Evolutionary conservation across 1,284 basidiomycete species (phyloP).

Genomic region (Leccinum subfulvum): DNA sequence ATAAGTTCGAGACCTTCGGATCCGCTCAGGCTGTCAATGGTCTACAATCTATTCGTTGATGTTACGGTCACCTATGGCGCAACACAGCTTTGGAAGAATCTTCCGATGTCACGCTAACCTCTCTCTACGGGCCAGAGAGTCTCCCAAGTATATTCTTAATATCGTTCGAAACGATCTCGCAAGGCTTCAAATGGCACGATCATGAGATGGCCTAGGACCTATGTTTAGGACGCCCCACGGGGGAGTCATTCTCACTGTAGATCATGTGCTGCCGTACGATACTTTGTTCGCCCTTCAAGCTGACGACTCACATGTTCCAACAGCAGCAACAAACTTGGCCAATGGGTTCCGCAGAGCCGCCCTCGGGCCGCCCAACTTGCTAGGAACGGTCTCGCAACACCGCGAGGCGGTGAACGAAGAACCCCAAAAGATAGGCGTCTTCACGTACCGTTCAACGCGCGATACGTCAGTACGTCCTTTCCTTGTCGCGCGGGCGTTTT

Average conservation of each 20-base stretch:
- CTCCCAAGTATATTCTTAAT: background rate
- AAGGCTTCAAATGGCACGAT: background rate
- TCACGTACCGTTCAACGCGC: background rate
- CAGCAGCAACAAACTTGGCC: background rate
- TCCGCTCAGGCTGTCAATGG: background rate
- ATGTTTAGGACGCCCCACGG: conserved; percentile 13
- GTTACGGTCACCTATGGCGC: background rate
- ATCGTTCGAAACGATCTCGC: background rate
- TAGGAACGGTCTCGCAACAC: background rate
- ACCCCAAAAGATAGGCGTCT: background rate
- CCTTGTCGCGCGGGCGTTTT: background rate
- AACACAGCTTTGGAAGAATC: background rate
- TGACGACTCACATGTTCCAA: background rate
- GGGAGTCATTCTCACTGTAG: conserved; percentile 1
- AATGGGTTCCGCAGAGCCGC: background rate
- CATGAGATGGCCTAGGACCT: conserved; percentile 1
- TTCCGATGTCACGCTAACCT: background rate
- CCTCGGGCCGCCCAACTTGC: background rate
- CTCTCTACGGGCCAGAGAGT: background rate
- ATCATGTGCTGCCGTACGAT: background rate
- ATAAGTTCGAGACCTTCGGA: background rate
- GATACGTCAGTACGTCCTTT: background rate
- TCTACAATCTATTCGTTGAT: background rate
- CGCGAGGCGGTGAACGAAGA: background rate
- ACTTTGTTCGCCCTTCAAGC: conserved; percentile 10